These are phyloP conservation scores for Juncus inflexus DNA, from an alignment of 176 grass and related monocot species.

Conservation along the genomic window DNA sequence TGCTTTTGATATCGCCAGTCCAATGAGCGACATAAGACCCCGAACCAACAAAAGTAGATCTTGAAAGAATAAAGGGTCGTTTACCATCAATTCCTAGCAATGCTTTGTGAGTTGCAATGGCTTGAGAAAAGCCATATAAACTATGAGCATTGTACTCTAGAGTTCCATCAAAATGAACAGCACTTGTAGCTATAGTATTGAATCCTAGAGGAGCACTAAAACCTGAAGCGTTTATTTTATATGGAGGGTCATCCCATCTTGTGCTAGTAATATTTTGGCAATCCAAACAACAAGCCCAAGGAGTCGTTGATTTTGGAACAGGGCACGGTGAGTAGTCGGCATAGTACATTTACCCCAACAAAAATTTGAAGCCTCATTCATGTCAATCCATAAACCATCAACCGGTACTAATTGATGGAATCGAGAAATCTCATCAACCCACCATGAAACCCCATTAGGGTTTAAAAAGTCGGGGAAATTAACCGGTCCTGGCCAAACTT, in stretches of 20 bases:
- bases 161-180: slow-evolving; percentile 46
- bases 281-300: slow-evolving; percentile 69
- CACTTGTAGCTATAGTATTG: slow-evolving; percentile 68
- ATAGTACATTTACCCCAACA: slow-evolving; percentile 68
- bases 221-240: slow-evolving; percentile 87
- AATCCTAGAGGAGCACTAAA: slow-evolving; percentile 39
- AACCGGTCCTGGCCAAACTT: slow-evolving; percentile 80
- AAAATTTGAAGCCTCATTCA: slow-evolving; percentile 88
- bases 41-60: slow-evolving; percentile 63
- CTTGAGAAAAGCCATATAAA: slow-evolving; percentile 66
- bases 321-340: slow-evolving; percentile 57
- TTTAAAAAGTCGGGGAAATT: slow-evolving; percentile 78
- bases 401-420: slow-evolving; percentile 67
- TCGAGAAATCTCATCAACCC: slow-evolving; percentile 69
- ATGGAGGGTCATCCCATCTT: slow-evolving; percentile 73
- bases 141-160: slow-evolving; percentile 75
- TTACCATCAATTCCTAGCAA: slow-evolving; percentile 48
- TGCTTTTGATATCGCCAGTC: slow-evolving; percentile 80
- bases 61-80: slow-evolving; percentile 63
- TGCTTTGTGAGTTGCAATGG: slow-evolving; percentile 54
- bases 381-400: slow-evolving; percentile 86
- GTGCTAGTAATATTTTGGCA: slow-evolving; percentile 81
- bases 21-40: slow-evolving; percentile 62
- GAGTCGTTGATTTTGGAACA: slow-evolving; percentile 27
- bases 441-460: slow-evolving; percentile 54